Evolutionary conservation across 768 basidiomycete species (phyloP).

Genomic region (Pleurotus sapidus): DNA sequence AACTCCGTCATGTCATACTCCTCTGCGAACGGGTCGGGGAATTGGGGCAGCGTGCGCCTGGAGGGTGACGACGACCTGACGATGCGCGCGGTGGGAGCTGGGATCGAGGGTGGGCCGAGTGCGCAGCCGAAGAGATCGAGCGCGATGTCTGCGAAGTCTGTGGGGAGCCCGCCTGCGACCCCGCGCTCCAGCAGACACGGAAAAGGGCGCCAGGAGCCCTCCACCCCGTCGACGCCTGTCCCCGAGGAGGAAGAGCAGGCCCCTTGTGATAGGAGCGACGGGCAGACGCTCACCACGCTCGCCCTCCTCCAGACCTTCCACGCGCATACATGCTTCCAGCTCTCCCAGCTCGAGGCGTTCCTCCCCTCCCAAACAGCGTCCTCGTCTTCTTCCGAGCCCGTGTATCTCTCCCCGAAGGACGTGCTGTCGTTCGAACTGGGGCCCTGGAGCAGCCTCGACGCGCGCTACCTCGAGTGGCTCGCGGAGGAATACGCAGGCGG

Average conservation of each 20-base stretch:
- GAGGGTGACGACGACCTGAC: conserved; percentile 68
- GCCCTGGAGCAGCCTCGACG: conserved; percentile 68
- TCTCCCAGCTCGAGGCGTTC: conserved; percentile 41
- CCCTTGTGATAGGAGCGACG: conserved; percentile 22
- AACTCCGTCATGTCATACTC: conserved; percentile 48
- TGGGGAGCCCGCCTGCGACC: conserved; percentile 22
- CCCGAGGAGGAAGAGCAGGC: conserved; percentile 17
- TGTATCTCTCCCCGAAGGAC: conserved; percentile 57
- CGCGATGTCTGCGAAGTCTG: conserved; percentile 47
- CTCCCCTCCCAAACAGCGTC: conserved; percentile 15
- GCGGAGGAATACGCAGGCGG: conserved; percentile 60
- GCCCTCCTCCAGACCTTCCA: conserved; percentile 69
- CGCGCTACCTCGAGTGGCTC: conserved; percentile 77
- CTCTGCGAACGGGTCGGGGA: conserved; percentile 41
- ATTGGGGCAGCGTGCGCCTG: conserved; percentile 57
- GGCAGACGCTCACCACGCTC: conserved; percentile 46
- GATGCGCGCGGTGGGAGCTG: conserved; percentile 58
- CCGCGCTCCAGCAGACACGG: conserved; percentile 12
- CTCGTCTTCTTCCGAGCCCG: conserved; percentile 22
- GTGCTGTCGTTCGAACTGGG: conserved; percentile 70
- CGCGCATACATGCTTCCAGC: conserved; percentile 57
- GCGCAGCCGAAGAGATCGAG: conserved; percentile 42
- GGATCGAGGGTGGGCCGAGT: conserved; percentile 66
- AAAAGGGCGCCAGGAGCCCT: conserved; percentile 30
- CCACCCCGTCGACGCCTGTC: conserved; percentile 11